Evolutionary conservation across 768 basidiomycete genomes (phyloP).

Genomic region (Omphalotus guepiniiformis): DNA sequence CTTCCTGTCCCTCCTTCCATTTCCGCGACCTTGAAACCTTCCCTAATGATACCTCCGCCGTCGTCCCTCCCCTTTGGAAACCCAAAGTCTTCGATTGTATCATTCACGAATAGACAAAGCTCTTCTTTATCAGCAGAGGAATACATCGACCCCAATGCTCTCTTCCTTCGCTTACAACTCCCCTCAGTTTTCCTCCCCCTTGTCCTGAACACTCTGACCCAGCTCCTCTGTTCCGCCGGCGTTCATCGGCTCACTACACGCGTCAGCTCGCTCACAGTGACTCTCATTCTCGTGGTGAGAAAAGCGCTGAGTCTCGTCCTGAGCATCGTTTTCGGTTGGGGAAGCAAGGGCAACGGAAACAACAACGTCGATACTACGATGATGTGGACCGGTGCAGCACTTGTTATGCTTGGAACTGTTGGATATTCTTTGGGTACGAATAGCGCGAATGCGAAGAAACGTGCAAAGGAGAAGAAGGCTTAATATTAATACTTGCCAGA

Average conservation of each 20-base stretch:
- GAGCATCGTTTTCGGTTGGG: conserved; percentile 55
- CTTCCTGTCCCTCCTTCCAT: conserved; percentile 16
- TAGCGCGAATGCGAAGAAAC: conserved; percentile 19
- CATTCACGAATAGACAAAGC: conserved; percentile 21
- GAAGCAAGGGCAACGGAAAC: conserved; percentile 16
- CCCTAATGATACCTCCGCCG: conserved; percentile 8
- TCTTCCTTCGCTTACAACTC: conserved; percentile 29
- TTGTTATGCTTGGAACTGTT: conserved; percentile 70
- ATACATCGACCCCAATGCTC: conserved; percentile 15
- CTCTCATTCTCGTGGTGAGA: conserved; percentile 74
- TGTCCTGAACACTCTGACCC: conserved; percentile 74
- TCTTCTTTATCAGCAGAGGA: conserved; percentile 16
- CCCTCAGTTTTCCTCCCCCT: conserved; percentile 64
- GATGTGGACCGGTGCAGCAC: conserved; percentile 67
- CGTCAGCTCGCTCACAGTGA: conserved; percentile 71
- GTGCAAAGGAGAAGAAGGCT: conserved; percentile 12
- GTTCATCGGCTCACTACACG: conserved; percentile 82
- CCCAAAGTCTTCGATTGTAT: conserved; percentile 3
- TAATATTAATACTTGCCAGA: too few species aligned
- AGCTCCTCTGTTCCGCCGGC: conserved; percentile 80
- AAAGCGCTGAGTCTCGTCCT: conserved; percentile 76
- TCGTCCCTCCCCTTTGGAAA: conserved; percentile 6
- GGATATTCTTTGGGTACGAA: conserved; percentile 51
- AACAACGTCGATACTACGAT: conserved; percentile 33
- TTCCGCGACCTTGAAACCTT: conserved; percentile 3